Evolutionary conservation across 192 early-diverging fungal genomes (phyloP), one percentile per base, ranked within the genome.

Genomic region (Piromyces sp.): DNA sequence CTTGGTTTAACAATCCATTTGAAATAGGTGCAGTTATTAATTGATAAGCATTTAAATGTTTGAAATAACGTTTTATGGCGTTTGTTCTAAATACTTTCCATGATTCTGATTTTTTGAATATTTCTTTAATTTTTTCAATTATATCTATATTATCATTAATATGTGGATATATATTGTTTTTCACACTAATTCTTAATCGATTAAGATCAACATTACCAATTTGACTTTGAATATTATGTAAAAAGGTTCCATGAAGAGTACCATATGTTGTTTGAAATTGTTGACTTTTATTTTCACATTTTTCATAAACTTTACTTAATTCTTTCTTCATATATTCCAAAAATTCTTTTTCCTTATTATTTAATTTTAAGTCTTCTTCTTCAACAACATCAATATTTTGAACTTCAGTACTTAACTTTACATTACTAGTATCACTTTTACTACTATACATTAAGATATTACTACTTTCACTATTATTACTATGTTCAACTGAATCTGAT

Each of bases 21-120:
- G 80, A 36, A 16, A 87, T 83, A 30, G 86, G 86, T 2, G 81
- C 81, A 16, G 80, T 82, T 1, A 87, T 30, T 2, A 80, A 80
- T 29, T 84, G 81, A 82, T 87, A 87, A 29, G 86, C 17, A 33
- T 85, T 84, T 5, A 87, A 40, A 88, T 87, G 81, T 16, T 87
- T 80, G 16, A 87, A 36, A 79, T 80, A 81, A 5, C 28, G 1
- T 29, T 37, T 16, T 80, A 17, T 80, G 9, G 36, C 22, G 0
- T 37, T n/a, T 22, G 11, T 11, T 81, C 81, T 81, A 11, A 80
- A 26, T 22, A 2, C 1, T 81, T n/a, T 79, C 31, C 36, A 33
- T 28, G 79, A 3, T 80, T 28, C 22, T 11, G 33, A 2, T 26
- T 80, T 19, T 11, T 38, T 38, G n/a, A 36, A 36, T 29, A 83